Conservation (phyloP, 768 basidiomycete genomes). For the Suillus discolor region DNA sequence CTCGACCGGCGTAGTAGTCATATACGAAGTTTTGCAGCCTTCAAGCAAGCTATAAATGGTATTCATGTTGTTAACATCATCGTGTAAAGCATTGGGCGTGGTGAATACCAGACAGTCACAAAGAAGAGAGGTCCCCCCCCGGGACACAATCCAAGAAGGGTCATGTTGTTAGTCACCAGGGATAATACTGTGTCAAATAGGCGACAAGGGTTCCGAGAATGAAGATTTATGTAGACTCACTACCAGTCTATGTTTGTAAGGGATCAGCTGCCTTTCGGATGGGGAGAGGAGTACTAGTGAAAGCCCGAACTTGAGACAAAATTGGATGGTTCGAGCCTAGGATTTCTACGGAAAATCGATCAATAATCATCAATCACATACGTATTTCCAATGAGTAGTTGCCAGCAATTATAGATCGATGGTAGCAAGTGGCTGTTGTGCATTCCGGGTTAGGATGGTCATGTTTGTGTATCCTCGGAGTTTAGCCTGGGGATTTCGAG, state of each 20-base stretch:
- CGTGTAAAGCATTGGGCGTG: too few relatives aligned
- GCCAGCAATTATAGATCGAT: constrained; percentile 35
- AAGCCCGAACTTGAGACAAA: not conserved
- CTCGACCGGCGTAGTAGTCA: not conserved
- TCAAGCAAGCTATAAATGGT: not conserved
- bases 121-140: not conserved
- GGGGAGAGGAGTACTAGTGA: not conserved
- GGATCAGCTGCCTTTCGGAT: not conserved
- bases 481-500: constrained; percentile 7
- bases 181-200: too few relatives aligned
- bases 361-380: not conserved
- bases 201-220: constrained; percentile 25
- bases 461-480: constrained; percentile 32
- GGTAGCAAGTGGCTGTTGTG: constrained; percentile 46
- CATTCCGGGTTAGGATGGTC: constrained; percentile 38
- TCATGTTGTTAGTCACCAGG: not conserved
- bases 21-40: not conserved
- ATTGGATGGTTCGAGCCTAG: not conserved
- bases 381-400: not conserved
- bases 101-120: not conserved
- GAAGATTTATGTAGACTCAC: constrained; percentile 27
- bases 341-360: constrained; percentile 33
- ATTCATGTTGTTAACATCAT: not conserved
- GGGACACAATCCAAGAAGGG: not conserved
- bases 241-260: not conserved